phyloP scores from a whole-genome alignment of 2,329 filamentous ascomycete species.

The Pseudodiploospora longispora region DNA sequence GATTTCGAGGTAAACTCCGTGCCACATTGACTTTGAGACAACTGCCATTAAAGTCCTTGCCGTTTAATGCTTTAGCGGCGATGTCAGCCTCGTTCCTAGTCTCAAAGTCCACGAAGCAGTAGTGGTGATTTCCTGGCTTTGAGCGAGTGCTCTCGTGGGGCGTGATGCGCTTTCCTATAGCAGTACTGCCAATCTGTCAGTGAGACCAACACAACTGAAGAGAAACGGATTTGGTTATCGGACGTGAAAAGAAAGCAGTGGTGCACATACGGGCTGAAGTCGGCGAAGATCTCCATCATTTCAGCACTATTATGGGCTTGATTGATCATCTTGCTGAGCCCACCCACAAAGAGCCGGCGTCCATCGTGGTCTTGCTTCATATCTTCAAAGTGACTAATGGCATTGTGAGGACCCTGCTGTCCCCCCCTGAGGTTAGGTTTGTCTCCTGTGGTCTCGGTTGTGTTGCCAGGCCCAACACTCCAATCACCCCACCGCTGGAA shows the following conservation, averaged over 20 bases:
- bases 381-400: conserved; percentile 24
- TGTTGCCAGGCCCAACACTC: conserved; percentile 17
- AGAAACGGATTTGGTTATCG: neutral
- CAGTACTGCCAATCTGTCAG: conserved; percentile 9
- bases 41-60: conserved; percentile 14
- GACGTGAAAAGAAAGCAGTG: conserved; percentile 9
- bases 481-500: conserved; percentile 39
- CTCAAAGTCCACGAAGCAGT: conserved; percentile 57
- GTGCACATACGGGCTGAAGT: conserved; percentile 32
- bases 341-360: conserved; percentile 42
- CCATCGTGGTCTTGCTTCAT: conserved; percentile 20
- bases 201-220: neutral
- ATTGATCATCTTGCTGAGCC: conserved; percentile 39
- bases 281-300: conserved; percentile 40
- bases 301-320: conserved; percentile 38
- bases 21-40: conserved; percentile 12
- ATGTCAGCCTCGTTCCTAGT: conserved; percentile 43
- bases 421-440: neutral
- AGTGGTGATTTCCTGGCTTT: conserved; percentile 50
- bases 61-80: conserved; percentile 31
- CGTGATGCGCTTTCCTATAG: conserved; percentile 46
- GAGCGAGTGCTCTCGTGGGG: conserved; percentile 46
- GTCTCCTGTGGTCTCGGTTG: conserved; percentile 1
- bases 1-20: conserved; percentile 4
- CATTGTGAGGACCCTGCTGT: conserved; percentile 19